Evolutionary conservation across 2,329 filamentous ascomycete species (phyloP).

Genomic region (Chaetomiaceae sp.): DNA sequence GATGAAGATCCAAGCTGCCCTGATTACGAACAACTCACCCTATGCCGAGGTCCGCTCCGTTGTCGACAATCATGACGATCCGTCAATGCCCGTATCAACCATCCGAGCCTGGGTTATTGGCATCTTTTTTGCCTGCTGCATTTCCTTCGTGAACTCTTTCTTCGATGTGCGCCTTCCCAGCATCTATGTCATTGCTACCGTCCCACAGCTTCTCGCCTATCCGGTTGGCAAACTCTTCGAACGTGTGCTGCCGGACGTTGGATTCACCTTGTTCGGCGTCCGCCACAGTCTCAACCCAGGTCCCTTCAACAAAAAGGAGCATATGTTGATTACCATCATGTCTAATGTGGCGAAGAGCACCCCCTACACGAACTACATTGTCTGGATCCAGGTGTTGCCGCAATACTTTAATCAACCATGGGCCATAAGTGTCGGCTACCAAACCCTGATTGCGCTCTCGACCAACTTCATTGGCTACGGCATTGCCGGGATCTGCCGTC

Average conservation of each 20-base stretch:
- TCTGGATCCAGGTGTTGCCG: conserved; percentile 47
- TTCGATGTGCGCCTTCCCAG: conserved; percentile 54
- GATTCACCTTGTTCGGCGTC: conserved; percentile 45
- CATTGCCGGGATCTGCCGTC: conserved; percentile 43
- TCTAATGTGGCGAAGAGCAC: conserved; percentile 51
- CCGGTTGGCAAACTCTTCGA: conserved; percentile 51
- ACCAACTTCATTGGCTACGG: conserved; percentile 55
- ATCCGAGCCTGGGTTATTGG: conserved; percentile 53
- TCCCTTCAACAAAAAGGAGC: conserved; percentile 56
- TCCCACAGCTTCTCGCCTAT: conserved; percentile 54
- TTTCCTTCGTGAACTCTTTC: conserved; percentile 53
- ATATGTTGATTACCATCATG: conserved; percentile 56
- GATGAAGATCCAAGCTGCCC: conserved; percentile 52
- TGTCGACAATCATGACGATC: conserved; percentile 53
- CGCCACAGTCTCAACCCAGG: conserved; percentile 52
- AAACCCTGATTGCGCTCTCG: conserved; percentile 46
- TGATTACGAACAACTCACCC: conserved; percentile 53
- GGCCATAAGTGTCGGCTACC: conserved; percentile 45
- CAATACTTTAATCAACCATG: conserved; percentile 49
- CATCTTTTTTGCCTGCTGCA: conserved; percentile 44
- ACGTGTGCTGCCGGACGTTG: conserved; percentile 46
- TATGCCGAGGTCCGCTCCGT: conserved; percentile 55
- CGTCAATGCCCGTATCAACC: conserved; percentile 47
- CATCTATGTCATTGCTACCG: conserved; percentile 51
- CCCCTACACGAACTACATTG: conserved; percentile 48